Percentiles rank a stretch among this genome's conserved stretches.
These are phyloP conservation scores for Ceratocystiopsis brevicomis DNA, from an alignment of 2,329 filamentous ascomycete species.

Conservation along the genomic window DNA sequence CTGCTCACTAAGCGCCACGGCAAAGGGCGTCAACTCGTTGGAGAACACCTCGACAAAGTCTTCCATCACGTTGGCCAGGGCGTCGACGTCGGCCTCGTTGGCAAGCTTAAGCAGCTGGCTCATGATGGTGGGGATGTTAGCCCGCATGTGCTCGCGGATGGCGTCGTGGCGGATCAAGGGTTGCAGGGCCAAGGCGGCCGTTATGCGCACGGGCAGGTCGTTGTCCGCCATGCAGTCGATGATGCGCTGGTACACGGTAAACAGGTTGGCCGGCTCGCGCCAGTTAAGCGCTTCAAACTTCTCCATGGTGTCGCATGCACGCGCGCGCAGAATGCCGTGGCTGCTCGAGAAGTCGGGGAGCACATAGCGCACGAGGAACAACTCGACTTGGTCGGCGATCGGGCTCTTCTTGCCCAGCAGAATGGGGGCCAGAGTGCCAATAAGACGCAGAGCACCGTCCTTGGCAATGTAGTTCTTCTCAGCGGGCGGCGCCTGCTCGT, in stretches of 20 bases:
- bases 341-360: constrained; percentile 93
- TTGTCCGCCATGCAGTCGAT: constrained; percentile 90
- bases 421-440: constrained; percentile 81
- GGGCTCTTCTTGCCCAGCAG: constrained; percentile 97
- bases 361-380: constrained; percentile 94
- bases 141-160: constrained; percentile 88
- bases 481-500: constrained; percentile 64
- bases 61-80: constrained; percentile 96
- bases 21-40: constrained; percentile 89
- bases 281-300: constrained; percentile 97
- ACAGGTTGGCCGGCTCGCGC: constrained; percentile 86
- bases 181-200: constrained; percentile 82
- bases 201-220: constrained; percentile 84
- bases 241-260: constrained; percentile 92
- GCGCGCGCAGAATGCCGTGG: constrained; percentile 80
- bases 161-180: constrained; percentile 89
- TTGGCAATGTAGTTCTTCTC: constrained; percentile 92
- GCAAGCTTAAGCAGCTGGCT: constrained; percentile 92
- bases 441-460: constrained; percentile 92
- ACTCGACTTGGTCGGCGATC: constrained; percentile 92
- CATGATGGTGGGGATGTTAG: constrained; percentile 98
- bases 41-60: constrained; percentile 98
- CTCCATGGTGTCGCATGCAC: constrained; percentile 91
- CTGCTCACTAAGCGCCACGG: constrained; percentile 88
- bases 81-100: constrained; percentile 95